These are phyloP conservation scores for Hypoxylon sp. DNA, from an alignment of 2,329 filamentous ascomycete genomes.

Conservation along the genomic window DNA sequence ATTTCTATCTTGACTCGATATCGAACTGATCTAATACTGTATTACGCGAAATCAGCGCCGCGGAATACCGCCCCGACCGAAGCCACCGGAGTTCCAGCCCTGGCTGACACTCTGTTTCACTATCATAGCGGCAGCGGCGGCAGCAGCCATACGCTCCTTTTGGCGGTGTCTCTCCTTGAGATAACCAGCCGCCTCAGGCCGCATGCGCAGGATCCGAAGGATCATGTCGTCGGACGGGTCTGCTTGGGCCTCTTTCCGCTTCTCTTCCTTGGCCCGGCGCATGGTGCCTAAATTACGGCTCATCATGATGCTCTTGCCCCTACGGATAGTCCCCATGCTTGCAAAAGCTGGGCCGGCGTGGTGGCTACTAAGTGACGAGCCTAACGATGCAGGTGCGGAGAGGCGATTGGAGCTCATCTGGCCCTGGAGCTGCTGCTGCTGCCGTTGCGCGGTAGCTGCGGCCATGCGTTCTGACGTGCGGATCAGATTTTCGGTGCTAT, in stretches of 20 bases:
- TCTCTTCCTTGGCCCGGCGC: conserved; percentile 95
- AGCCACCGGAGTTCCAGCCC: conserved; percentile 64
- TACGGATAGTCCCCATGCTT: conserved; percentile 77
- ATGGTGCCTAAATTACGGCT: conserved; percentile 95
- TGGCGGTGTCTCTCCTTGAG: conserved; percentile 92
- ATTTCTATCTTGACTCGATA: conserved; percentile 36
- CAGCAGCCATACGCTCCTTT: conserved; percentile 91
- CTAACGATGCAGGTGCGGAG: conserved; percentile 71
- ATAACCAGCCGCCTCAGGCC: conserved; percentile 89
- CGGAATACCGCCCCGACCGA: conserved; percentile 61
- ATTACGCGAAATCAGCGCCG: conserved; percentile 58
- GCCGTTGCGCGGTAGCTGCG: conserved; percentile 82
- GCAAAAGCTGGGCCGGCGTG: conserved; percentile 67
- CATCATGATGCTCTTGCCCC: conserved; percentile 89
- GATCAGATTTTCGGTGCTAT: conserved; percentile 89
- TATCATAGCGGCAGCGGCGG: conserved; percentile 92
- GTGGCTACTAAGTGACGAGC: conserved; percentile 66
- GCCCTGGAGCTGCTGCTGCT: conserved; percentile 76
- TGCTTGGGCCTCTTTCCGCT: conserved; percentile 93
- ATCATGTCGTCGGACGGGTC: conserved; percentile 99
- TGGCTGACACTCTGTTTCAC: conserved; percentile 87
- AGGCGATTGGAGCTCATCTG: conserved; percentile 72
- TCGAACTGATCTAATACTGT: conserved; percentile 4
- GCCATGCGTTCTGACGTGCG: conserved; percentile 98
- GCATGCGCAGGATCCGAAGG: conserved; percentile 92